Evolutionary conservation across 176 grass and related monocot genomes (phyloP).

Genomic region (Juncus inflexus): DNA sequence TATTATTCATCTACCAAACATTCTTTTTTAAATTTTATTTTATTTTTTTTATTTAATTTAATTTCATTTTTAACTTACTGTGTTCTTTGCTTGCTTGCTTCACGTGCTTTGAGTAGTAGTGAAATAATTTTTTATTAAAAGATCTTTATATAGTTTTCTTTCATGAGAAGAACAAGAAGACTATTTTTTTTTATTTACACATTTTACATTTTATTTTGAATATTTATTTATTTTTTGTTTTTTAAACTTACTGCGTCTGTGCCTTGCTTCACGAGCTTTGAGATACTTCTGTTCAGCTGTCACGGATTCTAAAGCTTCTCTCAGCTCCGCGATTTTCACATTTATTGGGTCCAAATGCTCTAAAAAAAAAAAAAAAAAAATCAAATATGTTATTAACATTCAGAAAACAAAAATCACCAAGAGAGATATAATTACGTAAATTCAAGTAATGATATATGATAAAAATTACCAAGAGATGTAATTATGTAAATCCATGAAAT

Average conservation of each 20-base stretch:
- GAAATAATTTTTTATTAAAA: too few species aligned
- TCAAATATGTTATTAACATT: not conserved
- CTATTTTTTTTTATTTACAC: not conserved
- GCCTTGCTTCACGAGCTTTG: constrained; percentile 84
- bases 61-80: too few species aligned
- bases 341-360: constrained; percentile 95
- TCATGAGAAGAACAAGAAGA: too few species aligned
- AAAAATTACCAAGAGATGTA: constrained; percentile 10
- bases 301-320: constrained; percentile 90
- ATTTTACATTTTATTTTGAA: not conserved
- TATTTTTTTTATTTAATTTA: too few species aligned
- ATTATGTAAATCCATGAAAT: not conserved
- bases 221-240: not conserved
- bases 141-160: too few species aligned
- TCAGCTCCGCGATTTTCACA: constrained; percentile 90
- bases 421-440: not conserved
- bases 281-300: constrained; percentile 90
- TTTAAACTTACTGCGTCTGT: constrained; percentile 79
- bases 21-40: too few species aligned
- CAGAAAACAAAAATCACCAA: not conserved
- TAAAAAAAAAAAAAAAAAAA: constrained; percentile 35
- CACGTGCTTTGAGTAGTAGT: too few species aligned
- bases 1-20: too few species aligned
- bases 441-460: not conserved
- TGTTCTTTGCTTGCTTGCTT: too few species aligned